phyloP scores from a whole-genome alignment of 345 rosid genomes.

The Melastoma malabathricum region DNA sequence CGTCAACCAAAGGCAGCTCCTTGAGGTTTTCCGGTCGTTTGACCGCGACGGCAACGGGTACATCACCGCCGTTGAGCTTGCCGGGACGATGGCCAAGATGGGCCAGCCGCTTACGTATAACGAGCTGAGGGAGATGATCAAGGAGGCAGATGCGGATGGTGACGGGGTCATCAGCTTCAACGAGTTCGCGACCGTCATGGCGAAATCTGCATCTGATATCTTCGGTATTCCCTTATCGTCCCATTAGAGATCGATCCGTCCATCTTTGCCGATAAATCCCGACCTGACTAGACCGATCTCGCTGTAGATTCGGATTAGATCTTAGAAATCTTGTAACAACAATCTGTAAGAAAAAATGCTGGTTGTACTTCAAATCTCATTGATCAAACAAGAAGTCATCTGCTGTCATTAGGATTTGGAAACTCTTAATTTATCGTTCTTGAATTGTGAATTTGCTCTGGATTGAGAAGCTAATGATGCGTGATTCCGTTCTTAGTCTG shows the following conservation, averaged over 20 bases:
- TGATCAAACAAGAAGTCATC: too few relatives aligned
- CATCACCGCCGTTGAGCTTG: slow-evolving; percentile 68
- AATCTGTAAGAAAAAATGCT: too few relatives aligned
- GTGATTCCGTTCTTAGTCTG: too few relatives aligned
- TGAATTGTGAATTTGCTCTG: too few relatives aligned
- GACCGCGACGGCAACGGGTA: slow-evolving; percentile 72
- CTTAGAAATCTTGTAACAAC: too few relatives aligned
- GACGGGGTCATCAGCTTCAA: slow-evolving; percentile 71
- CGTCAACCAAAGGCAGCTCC: slow-evolving; percentile 43
- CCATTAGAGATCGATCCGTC: background rate
- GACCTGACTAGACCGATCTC: background rate
- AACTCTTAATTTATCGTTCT: too few relatives aligned
- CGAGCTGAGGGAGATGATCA: slow-evolving; percentile 65
- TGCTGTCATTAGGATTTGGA: too few relatives aligned
- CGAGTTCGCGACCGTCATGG: slow-evolving; percentile 68
- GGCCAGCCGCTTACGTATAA: slow-evolving; percentile 65
- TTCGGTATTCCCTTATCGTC: slow-evolving; percentile 21
- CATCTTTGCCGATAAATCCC: background rate
- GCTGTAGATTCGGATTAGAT: too few relatives aligned
- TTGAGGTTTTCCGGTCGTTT: slow-evolving; percentile 49
- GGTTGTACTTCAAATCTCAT: too few relatives aligned
- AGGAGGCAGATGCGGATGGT: slow-evolving; percentile 65
- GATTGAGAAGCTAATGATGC: too few relatives aligned
- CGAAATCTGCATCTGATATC: slow-evolving; percentile 40
- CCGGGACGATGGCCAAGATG: slow-evolving; percentile 82